Base-by-base conservation (phyloP, 2,329 filamentous ascomycete species). In the Colletotrichum tofieldiae region DNA sequence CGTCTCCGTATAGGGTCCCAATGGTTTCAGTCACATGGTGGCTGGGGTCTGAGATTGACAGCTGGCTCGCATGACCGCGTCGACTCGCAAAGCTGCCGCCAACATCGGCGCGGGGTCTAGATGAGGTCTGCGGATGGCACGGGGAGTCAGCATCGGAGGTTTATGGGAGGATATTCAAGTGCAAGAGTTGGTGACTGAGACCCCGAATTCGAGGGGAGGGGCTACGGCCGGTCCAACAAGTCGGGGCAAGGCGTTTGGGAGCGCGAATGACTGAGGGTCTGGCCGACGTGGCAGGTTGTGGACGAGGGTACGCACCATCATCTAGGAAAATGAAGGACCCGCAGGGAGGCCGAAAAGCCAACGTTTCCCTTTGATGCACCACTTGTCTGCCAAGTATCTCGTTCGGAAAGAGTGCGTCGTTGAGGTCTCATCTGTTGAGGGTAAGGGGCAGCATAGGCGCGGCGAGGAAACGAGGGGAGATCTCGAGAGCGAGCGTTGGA, bases 11-110 rank as follows among this genome's bases (percentile, higher is more conserved):
- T 83, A 97, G 90, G 77, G 95, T 95, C 64, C 94, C 94, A 82
- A 98, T 97, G 72, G 94, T 93, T 82, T 98, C 95, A 68, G 95
- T 98, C 80, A 98, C 94, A 89, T 98, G 95, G 84, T 98, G 94
- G 84, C 89, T 94, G 73, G 95, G 93, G 83, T 98, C 95, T 82
- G 93, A 96, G 81, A 97, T 91, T 68, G 89, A 91, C 62, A 90
- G 84, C 77, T 90, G 87, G 78, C 83, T 88, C 72, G 82, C 82
- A 81, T 90, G 89, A 75, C 88, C 88, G 78, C 89, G 89, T 81
- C 88, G 88, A 80, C 82, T 88, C 76, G 87, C 83, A 82, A 90
- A 89, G 81, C 84, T 89, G 79, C 84, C 85, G 80, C 87, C 86
- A 81, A 85, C 83, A 84, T 90, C 85, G 82, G 80, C 82, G 78